phyloP scores from a whole-genome alignment of 148 eudicot species.

The Dianthus caryophyllus region DNA sequence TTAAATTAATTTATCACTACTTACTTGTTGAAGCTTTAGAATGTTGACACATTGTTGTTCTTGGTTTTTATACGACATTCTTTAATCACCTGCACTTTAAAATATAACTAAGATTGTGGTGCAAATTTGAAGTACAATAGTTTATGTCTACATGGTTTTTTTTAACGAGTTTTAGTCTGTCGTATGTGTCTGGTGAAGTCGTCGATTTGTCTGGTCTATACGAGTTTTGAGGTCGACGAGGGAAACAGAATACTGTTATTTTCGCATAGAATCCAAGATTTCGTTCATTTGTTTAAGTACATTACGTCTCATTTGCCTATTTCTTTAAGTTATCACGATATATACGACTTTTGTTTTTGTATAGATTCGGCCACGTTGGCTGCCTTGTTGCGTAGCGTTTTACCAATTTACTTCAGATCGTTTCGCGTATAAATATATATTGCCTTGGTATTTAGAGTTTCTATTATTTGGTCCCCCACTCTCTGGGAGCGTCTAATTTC shows the following conservation, averaged over 20 bases:
- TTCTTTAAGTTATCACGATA: slow-evolving; percentile 28
- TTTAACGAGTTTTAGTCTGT: slow-evolving; percentile 50
- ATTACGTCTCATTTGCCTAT: slow-evolving; percentile 26
- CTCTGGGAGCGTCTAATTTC: slow-evolving; percentile 24
- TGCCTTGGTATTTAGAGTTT: slow-evolving; percentile 30
- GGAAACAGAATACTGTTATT: slow-evolving; percentile 55
- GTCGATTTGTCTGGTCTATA: slow-evolving; percentile 46
- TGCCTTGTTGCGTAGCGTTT: slow-evolving; percentile 31
- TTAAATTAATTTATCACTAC: slow-evolving; percentile 13
- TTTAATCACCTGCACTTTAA: slow-evolving; percentile 5
- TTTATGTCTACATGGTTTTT: slow-evolving; percentile 39
- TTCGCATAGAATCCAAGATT: slow-evolving; percentile 50
- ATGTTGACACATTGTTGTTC: slow-evolving; percentile 31
- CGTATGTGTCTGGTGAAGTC: slow-evolving; percentile 64
- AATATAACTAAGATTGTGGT: slow-evolving; percentile 28
- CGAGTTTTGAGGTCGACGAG: slow-evolving; percentile 69
- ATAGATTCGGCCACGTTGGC: slow-evolving; percentile 44
- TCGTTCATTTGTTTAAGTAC: slow-evolving; percentile 27
- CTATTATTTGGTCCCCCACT: slow-evolving; percentile 56
- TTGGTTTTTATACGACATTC: slow-evolving; percentile 19
- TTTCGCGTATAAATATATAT: too few relatives aligned
- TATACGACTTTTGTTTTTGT: slow-evolving; percentile 38
- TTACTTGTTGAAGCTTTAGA: slow-evolving; percentile 32
- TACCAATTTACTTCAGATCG: slow-evolving; percentile 36
- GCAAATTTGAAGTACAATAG: slow-evolving; percentile 32